Evolutionary conservation across 139 green algal species (phyloP).

Genomic region (Chlamydomonas sphaeroides): DNA sequence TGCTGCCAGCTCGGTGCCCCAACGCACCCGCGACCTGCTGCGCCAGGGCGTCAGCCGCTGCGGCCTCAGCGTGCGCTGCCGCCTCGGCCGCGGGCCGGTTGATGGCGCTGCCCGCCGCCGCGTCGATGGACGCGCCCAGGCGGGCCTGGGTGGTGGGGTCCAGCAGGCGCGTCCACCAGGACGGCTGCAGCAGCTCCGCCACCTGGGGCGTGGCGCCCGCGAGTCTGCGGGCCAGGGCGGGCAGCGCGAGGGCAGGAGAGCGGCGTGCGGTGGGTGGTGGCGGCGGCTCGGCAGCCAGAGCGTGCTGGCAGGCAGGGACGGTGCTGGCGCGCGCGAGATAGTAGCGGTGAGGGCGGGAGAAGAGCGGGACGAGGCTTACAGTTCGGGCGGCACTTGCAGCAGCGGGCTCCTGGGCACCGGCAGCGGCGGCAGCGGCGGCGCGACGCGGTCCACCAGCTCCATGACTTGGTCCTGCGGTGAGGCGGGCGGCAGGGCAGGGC

Average conservation of each 20-base stretch:
- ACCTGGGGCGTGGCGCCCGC: background rate
- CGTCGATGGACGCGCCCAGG: background rate
- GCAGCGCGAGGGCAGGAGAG: too few relatives aligned
- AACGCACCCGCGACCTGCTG: constrained; percentile 18
- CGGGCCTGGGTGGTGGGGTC: background rate
- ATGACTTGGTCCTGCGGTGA: constrained; percentile 13
- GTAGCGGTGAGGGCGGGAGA: background rate
- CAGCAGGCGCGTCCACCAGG: constrained; percentile 24
- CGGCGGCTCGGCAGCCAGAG: background rate
- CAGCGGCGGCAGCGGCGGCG: constrained; percentile 15
- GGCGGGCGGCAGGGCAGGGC: too few relatives aligned
- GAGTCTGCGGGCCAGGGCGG: background rate
- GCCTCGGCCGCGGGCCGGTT: background rate
- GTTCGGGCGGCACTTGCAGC: background rate
- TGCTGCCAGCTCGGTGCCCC: background rate
- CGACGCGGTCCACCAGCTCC: background rate
- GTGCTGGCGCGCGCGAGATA: too few relatives aligned
- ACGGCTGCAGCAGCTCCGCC: constrained; percentile 22
- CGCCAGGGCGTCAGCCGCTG: background rate
- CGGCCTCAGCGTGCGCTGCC: background rate
- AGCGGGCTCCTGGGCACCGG: background rate
- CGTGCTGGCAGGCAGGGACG: too few relatives aligned
- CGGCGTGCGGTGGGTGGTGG: background rate
- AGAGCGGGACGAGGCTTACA: background rate
- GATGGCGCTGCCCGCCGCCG: background rate